Conservation (phyloP, 192 early-diverging fungal species). For the Irineochytrium annulatum region DNA sequence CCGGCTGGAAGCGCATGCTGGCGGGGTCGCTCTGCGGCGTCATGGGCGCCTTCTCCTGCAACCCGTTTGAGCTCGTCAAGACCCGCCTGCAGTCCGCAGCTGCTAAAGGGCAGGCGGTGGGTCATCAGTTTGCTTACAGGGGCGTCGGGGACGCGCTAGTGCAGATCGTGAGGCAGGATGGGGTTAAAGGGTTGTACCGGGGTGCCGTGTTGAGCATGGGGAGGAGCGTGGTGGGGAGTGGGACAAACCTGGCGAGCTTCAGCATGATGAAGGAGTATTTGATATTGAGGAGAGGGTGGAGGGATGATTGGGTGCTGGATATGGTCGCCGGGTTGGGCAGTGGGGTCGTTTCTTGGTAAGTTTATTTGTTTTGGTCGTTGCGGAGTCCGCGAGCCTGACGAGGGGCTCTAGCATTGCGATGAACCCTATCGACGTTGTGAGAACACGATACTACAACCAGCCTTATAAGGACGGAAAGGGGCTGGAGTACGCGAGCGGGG, state of each 20-base stretch:
- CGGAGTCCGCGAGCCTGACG: not conserved
- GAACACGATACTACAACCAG: constrained; percentile 72
- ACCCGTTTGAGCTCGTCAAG: constrained; percentile 75
- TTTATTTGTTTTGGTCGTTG: no score
- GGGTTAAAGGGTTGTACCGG: constrained; percentile 60
- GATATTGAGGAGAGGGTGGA: constrained; percentile 50
- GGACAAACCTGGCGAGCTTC: constrained; percentile 63
- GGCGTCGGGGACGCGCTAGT: constrained; percentile 53
- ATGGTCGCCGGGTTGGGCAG: constrained; percentile 60
- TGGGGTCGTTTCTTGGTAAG: constrained; percentile 50
- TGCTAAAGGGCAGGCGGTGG: constrained; percentile 53
- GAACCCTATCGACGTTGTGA: constrained; percentile 54
- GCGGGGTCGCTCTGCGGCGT: constrained; percentile 69
- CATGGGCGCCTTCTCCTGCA: constrained; percentile 69
- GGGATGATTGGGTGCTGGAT: constrained; percentile 60
- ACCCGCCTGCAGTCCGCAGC: constrained; percentile 63
- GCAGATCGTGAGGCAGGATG: constrained; percentile 50
- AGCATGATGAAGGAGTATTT: constrained; percentile 66
- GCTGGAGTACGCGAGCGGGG: constrained; percentile 43
- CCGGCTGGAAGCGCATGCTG: constrained; percentile 73
- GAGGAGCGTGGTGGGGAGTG: constrained; percentile 62
- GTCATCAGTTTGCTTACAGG: constrained; percentile 60
- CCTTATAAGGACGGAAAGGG: constrained; percentile 61
- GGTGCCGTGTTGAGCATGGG: constrained; percentile 64
- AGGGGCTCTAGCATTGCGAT: constrained; percentile 35